Evolutionary conservation across 148 eudicot genomes (phyloP), one percentile per base, ranked within the genome.

Genomic region (Fagopyrum tataricum): DNA sequence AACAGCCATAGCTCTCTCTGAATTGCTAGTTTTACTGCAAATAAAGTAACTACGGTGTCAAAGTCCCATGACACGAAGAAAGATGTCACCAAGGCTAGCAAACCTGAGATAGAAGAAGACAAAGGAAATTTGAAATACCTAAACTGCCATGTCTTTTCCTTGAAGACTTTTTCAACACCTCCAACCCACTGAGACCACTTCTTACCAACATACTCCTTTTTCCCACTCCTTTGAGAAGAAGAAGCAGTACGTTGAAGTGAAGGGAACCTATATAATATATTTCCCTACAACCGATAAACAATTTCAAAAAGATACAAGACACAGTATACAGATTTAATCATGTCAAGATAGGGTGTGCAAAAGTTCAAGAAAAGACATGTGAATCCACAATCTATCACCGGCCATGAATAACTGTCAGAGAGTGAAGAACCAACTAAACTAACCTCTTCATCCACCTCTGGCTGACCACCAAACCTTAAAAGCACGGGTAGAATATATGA

Each of bases 221-320:
- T 81, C 51, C 91, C 90, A 52, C 86, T 80, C 73, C 88, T 78
- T 77, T 82, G 81, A 48, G 87, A 85, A 83, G 93, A 79, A 43
- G 97, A 79, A 47, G 97, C 99, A 55, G 99, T 95, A 73, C 96
- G 91, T 79, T 95, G 99, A 72, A 95, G 86, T 75, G 96, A 90
- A 69, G 97, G 96, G 79, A 95, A 95, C 70, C 85, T 85, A 73
- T 95, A 95, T 55, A 95, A 77, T 67, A 95, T 95, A 84, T 91
- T 88, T 78, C 99, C 99, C 99, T 95, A 85, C 76, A 81, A 39
- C 67, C 31, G 72, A 18, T 71, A n/a, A n/a, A 46, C 8, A 48
- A 5, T 20, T 44, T 23, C n/a, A 21, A 14, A 12, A 71, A 47
- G n/a, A 48, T 4, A n/a, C 74, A 72, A 17, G 20, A 48, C 13